phyloP scores from a whole-genome alignment of 148 eudicot species.

The Vaccinium corymbosum region DNA sequence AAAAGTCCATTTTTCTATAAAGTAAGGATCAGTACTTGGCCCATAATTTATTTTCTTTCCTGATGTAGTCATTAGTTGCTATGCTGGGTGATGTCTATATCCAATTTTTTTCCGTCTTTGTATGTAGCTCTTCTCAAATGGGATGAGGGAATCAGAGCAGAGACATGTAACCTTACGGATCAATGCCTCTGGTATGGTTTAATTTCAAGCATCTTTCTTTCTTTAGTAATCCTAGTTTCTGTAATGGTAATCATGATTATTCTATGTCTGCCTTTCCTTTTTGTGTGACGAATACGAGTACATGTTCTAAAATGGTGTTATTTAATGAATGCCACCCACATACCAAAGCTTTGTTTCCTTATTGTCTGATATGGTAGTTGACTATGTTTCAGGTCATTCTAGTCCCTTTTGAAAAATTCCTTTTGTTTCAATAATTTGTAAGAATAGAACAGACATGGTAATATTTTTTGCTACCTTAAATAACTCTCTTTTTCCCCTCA shows the following conservation, averaged over 20 bases:
- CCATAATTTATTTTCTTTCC: background rate
- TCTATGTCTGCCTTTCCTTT: background rate
- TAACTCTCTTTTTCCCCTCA: background rate
- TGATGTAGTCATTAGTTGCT: background rate
- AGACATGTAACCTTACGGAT: slow-evolving; percentile 88
- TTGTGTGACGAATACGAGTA: background rate
- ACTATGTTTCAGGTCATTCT: slow-evolving; percentile 8
- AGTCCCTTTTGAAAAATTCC: background rate
- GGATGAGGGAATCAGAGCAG: slow-evolving; percentile 97
- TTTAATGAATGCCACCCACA: background rate
- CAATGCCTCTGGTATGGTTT: slow-evolving; percentile 71
- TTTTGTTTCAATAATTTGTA: background rate
- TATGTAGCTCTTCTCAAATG: slow-evolving; percentile 90
- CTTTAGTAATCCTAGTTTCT: background rate
- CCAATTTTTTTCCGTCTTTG: slow-evolving; percentile 1
- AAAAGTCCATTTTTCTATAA: slow-evolving; percentile 96
- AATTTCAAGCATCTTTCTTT: slow-evolving; percentile 15
- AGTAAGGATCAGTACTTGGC: slow-evolving; percentile 30
- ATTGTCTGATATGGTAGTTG: background rate
- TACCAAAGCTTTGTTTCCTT: background rate
- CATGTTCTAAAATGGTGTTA: background rate
- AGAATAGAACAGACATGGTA: background rate
- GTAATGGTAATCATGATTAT: background rate
- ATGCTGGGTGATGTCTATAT: background rate
- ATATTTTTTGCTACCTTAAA: background rate